Conservation (phyloP, 345 rosid genomes). For the Gynandropsis gynandra region DNA sequence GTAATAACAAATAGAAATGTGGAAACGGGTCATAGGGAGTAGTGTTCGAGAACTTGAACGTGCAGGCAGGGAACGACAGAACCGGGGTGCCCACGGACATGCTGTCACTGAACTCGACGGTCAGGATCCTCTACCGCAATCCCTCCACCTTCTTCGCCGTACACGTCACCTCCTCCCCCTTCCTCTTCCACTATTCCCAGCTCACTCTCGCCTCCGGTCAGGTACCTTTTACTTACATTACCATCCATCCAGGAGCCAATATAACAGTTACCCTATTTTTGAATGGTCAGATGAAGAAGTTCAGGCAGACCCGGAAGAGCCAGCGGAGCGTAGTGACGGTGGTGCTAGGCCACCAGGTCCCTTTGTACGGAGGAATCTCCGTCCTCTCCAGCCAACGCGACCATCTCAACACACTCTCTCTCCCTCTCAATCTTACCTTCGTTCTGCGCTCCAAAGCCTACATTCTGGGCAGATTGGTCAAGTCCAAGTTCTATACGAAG, state of each 20-base stretch:
- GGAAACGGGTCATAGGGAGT: conserved; percentile 44
- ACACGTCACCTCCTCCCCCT: conserved; percentile 80
- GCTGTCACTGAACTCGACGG: conserved; percentile 87
- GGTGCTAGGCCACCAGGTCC: conserved; percentile 69
- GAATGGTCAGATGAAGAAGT: conserved; percentile 58
- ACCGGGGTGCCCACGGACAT: conserved; percentile 92
- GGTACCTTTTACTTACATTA: conserved; percentile 27
- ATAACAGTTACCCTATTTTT: too few relatives aligned
- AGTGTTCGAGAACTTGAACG: conserved; percentile 64
- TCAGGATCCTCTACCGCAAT: conserved; percentile 67
- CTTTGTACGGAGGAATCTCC: conserved; percentile 71
- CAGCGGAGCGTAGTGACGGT: conserved; percentile 35
- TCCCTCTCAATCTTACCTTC: conserved; percentile 76
- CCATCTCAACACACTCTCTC: conserved; percentile 32
- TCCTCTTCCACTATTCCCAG: conserved; percentile 65
- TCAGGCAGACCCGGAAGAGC: conserved; percentile 55
- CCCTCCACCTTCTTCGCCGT: conserved; percentile 83
- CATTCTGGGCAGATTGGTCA: conserved; percentile 63
- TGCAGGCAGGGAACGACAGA: conserved; percentile 82
- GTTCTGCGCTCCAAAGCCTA: conserved; percentile 72
- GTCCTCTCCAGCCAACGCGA: conserved; percentile 23
- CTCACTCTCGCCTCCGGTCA: conserved; percentile 76
- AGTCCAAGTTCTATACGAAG: conserved; percentile 48
- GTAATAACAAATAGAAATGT: not conserved
- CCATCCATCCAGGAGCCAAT: too few relatives aligned